These are phyloP conservation scores for Ustulina deusta DNA, from an alignment of 2,329 filamentous ascomycete species.

Conservation along the genomic window DNA sequence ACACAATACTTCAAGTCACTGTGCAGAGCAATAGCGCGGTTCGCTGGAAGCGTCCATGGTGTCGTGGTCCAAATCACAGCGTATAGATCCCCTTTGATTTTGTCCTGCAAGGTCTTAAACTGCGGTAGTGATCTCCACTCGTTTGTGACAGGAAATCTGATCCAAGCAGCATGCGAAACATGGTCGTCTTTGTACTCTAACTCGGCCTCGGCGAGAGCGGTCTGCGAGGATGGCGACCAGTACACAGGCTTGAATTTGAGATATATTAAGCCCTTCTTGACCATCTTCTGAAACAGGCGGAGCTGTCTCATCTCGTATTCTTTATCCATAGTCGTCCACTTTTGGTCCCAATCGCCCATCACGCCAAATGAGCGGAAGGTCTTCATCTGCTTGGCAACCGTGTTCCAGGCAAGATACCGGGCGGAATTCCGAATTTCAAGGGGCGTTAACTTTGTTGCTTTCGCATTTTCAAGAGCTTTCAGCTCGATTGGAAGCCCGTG, in stretches of 20 bases:
- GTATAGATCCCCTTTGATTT: slow-evolving; percentile 66
- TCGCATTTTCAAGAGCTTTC: slow-evolving; percentile 78
- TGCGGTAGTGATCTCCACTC: slow-evolving; percentile 53
- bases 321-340: slow-evolving; percentile 83
- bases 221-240: slow-evolving; percentile 84
- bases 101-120: slow-evolving; percentile 54
- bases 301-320: slow-evolving; percentile 81
- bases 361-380: slow-evolving; percentile 79
- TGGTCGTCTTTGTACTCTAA: slow-evolving; percentile 85
- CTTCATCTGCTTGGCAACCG: slow-evolving; percentile 78
- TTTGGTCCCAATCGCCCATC: slow-evolving; percentile 83
- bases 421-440: slow-evolving; percentile 74
- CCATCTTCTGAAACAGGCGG: slow-evolving; percentile 79
- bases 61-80: slow-evolving; percentile 99
- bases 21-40: slow-evolving; percentile 87
- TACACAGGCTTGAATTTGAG: slow-evolving; percentile 85
- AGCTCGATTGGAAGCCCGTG: slow-evolving; percentile 97
- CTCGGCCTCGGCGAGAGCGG: slow-evolving; percentile 85
- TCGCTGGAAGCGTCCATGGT: slow-evolving; percentile 95
- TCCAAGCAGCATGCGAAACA: slow-evolving; percentile 77
- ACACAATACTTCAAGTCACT: slow-evolving; percentile 79
- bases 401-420: slow-evolving; percentile 73
- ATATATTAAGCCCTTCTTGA: slow-evolving; percentile 79
- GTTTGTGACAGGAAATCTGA: slow-evolving; percentile 78
- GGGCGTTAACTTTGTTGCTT: slow-evolving; percentile 59